Evolutionary conservation across 2,329 filamentous ascomycete genomes (phyloP).

Genomic region (Penicillium sp.): DNA sequence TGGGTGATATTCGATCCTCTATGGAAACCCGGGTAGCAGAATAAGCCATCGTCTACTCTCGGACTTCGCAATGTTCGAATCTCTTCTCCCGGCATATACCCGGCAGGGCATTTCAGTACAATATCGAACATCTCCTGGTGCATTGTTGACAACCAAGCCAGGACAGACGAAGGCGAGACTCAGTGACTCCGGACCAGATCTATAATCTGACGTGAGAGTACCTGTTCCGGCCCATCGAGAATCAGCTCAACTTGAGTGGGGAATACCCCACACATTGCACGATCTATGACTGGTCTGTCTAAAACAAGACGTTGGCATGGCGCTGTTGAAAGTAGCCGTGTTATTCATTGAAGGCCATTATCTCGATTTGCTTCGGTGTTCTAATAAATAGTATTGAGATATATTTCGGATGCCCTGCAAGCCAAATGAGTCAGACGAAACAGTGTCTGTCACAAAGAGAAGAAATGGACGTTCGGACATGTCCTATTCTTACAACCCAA

Average conservation of each 20-base stretch:
- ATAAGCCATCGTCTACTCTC: too few relatives aligned
- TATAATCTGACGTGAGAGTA: not conserved
- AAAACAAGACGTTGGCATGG: not conserved
- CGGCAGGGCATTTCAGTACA: too few relatives aligned
- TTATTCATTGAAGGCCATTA: not conserved
- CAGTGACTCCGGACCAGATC: not conserved
- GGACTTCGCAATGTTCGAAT: not conserved
- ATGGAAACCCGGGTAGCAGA: not conserved
- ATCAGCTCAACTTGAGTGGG: not conserved
- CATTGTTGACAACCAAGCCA: not conserved
- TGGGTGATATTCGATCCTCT: not conserved
- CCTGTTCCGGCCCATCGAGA: constrained; percentile 1
- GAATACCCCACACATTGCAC: not conserved
- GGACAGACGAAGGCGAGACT: not conserved
- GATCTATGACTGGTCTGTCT: not conserved
- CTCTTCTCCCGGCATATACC: too few relatives aligned
- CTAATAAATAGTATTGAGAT: not conserved
- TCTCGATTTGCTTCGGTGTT: not conserved
- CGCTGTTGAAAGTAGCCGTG: not conserved
- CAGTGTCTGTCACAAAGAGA: not conserved
- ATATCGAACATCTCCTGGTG: too few relatives aligned
- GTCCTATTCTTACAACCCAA: not conserved
- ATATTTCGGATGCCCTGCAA: not conserved
- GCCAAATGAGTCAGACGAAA: not conserved
- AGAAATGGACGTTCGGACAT: not conserved